Evolutionary conservation across 1,284 basidiomycete species (phyloP).

Genomic region (Leccinum subrobustum): DNA sequence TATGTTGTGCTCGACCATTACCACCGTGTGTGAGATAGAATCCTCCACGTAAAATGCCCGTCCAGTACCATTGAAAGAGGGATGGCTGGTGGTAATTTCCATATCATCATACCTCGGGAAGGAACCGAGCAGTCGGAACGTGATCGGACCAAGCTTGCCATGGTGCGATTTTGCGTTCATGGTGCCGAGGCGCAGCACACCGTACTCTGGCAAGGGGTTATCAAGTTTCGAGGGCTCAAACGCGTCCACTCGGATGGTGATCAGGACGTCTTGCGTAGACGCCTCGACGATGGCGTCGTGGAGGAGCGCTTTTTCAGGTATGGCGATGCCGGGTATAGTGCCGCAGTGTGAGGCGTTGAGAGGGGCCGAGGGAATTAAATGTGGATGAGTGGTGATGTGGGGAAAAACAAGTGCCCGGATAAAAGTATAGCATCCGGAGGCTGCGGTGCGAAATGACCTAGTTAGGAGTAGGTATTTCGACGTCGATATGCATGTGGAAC

Average conservation of each 20-base stretch:
- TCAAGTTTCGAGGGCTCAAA: conserved; percentile 4
- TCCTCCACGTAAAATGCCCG: conserved; percentile 7
- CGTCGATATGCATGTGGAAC: conserved; percentile 9
- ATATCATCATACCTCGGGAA: neutral
- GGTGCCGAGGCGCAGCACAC: conserved; percentile 9
- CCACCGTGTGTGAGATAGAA: neutral
- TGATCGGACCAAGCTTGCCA: conserved; percentile 1
- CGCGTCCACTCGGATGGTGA: conserved; percentile 6
- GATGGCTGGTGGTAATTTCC: conserved; percentile 1
- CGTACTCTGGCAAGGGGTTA: neutral
- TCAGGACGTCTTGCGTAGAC: conserved; percentile 11
- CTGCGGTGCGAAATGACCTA: conserved; percentile 1
- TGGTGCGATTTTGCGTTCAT: neutral
- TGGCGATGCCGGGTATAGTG: conserved; percentile 1
- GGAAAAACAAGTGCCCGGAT: conserved; percentile 16
- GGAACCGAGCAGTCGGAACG: neutral
- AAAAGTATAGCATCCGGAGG: conserved; percentile 7
- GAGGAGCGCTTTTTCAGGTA: conserved; percentile 8
- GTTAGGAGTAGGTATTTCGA: conserved; percentile 21
- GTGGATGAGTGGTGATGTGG: neutral
- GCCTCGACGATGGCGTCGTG: conserved; percentile 15
- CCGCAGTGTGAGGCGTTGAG: conserved; percentile 15
- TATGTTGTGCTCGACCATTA: conserved; percentile 18
- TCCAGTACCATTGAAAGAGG: conserved; percentile 18
- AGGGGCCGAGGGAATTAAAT: neutral